Percentiles rank a stretch among this genome's conserved stretches.
phyloP scores from a whole-genome alignment of 441 rosid species.

The Populus hybrid region DNA sequence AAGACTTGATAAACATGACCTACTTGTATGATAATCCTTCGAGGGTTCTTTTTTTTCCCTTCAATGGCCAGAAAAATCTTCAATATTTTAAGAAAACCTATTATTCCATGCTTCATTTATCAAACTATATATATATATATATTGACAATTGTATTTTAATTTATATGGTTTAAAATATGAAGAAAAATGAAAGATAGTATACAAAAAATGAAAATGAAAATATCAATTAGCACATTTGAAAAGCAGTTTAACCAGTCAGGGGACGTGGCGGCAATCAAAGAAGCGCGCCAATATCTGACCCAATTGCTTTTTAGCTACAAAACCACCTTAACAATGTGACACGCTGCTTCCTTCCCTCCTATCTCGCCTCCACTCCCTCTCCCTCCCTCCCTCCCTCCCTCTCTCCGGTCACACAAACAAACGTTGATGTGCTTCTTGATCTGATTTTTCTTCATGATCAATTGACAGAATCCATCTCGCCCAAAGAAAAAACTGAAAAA shows the following conservation, averaged over 20 bases:
- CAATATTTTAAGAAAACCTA: no score
- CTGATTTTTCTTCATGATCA: constrained; percentile 3
- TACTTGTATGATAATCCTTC: not conserved
- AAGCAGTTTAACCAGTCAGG: constrained; percentile 23
- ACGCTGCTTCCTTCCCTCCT: constrained; percentile 31
- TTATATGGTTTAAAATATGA: not conserved
- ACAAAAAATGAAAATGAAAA: not conserved
- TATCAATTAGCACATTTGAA: constrained; percentile 10
- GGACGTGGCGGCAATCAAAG: constrained; percentile 34
- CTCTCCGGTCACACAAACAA: constrained; percentile 3
- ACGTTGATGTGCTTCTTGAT: not conserved
- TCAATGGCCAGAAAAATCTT: no score
- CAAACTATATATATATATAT: no score
- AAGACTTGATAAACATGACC: not conserved
- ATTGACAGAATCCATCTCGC: not conserved
- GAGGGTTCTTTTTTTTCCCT: not conserved
- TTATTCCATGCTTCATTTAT: no score
- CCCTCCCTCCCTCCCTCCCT: constrained; percentile 27
- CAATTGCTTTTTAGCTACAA: constrained; percentile 43
- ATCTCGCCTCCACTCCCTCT: constrained; percentile 25
- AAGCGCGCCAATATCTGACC: constrained; percentile 65
- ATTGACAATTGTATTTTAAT: not conserved
- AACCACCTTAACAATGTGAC: constrained; percentile 31
- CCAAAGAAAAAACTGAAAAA: not conserved
- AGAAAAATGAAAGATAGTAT: not conserved